These are phyloP conservation scores for Marchantia polymorpha DNA, from an alignment of 225 moss, liverwort and hornwort species.

Conservation along the genomic window DNA sequence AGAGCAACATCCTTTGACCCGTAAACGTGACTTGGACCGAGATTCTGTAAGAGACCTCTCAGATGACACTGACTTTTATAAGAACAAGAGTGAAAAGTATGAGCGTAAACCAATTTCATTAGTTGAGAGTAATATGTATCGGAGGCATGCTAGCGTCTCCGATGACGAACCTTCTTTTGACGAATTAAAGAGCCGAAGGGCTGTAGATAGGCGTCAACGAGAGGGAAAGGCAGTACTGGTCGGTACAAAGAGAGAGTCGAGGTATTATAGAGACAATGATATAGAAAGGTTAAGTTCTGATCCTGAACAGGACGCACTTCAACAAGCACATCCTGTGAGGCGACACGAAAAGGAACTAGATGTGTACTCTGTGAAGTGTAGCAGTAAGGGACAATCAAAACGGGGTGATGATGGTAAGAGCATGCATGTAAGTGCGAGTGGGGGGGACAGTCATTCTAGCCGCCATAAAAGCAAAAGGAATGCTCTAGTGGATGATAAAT, in stretches of 20 bases:
- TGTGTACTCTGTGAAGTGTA: conserved; percentile 45
- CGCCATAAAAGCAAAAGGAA: conserved; percentile 59
- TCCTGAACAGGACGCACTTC: conserved; percentile 50
- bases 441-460: conserved; percentile 45
- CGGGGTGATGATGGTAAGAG: conserved; percentile 47
- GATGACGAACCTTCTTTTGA: conserved; percentile 81
- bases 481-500: conserved; percentile 41
- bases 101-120: conserved; percentile 57
- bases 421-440: conserved; percentile 47
- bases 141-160: conserved; percentile 61
- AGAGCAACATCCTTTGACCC: conserved; percentile 40
- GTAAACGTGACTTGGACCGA: conserved; percentile 69
- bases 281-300: conserved; percentile 62
- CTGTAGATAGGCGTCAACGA: conserved; percentile 42
- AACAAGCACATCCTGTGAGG: conserved; percentile 26
- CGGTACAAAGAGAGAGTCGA: conserved; percentile 56
- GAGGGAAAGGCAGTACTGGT: conserved; percentile 43
- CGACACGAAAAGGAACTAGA: conserved; percentile 54
- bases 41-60: conserved; percentile 66
- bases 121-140: conserved; percentile 47
- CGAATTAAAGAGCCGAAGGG: conserved; percentile 46
- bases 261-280: conserved; percentile 38
- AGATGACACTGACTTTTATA: conserved; percentile 67
- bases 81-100: conserved; percentile 51
- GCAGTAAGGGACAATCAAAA: conserved; percentile 47